Percentiles rank a stretch among this genome's conserved stretches.
These are phyloP conservation scores for Penicillium sp. DNA, from an alignment of 2,329 filamentous ascomycete genomes.

Conservation along the genomic window DNA sequence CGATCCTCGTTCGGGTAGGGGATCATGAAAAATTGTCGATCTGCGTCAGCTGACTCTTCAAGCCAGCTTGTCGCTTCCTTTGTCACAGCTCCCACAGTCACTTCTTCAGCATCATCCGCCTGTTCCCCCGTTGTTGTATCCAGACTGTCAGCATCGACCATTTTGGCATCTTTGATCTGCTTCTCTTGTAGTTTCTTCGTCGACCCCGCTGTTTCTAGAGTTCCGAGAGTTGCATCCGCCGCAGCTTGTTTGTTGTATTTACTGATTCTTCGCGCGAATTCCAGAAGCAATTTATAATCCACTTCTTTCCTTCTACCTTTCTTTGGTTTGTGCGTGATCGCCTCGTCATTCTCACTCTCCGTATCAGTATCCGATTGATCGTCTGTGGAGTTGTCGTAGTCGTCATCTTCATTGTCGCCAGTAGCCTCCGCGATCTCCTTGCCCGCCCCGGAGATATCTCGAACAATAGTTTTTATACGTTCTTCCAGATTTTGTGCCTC, in stretches of 20 bases:
- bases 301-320: constrained; percentile 32
- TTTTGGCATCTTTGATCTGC: constrained; percentile 27
- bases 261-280: constrained; percentile 45
- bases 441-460: constrained; percentile 36
- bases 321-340: constrained; percentile 20
- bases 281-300: constrained; percentile 41
- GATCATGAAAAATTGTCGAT: constrained; percentile 38
- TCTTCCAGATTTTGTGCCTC: constrained; percentile 39
- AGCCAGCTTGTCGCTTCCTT: constrained; percentile 40
- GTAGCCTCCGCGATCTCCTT: constrained; percentile 36
- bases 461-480: constrained; percentile 39
- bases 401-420: constrained; percentile 21
- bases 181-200: constrained; percentile 19
- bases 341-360: constrained; percentile 21
- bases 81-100: constrained; percentile 35
- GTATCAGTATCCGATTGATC: constrained; percentile 29
- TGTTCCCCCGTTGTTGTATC: constrained; percentile 11
- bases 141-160: constrained; percentile 30
- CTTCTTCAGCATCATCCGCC: constrained; percentile 14
- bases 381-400: constrained; percentile 31
- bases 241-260: constrained; percentile 45
- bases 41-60: constrained; percentile 38
- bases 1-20: constrained; percentile 44
- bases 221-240: constrained; percentile 34
- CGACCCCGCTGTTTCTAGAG: constrained; percentile 15